Evolutionary conservation across 1,284 basidiomycete genomes (phyloP).

Genomic region (Irpex sp.): DNA sequence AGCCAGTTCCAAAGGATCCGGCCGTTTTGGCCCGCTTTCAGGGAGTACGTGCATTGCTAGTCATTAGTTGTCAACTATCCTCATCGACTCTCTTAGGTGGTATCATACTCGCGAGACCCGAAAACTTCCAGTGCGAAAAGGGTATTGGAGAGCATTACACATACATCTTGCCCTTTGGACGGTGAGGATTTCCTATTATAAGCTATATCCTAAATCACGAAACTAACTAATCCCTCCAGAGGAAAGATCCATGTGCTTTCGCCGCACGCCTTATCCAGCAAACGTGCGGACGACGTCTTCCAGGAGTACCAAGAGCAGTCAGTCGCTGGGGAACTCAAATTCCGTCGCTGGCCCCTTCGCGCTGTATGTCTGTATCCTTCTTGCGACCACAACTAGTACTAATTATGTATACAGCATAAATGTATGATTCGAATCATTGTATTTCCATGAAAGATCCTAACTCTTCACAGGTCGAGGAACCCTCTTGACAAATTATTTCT

Average conservation of each 20-base stretch:
- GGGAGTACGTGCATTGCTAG: neutral
- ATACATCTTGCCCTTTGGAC: constrained; percentile 53
- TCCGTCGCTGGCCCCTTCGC: constrained; percentile 76
- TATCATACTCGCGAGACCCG: constrained; percentile 9
- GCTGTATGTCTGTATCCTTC: constrained; percentile 48
- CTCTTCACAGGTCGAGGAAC: constrained; percentile 65
- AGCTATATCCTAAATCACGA: neutral
- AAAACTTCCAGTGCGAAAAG: constrained; percentile 11
- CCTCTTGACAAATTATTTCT: constrained; percentile 83
- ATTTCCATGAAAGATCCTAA: constrained; percentile 10
- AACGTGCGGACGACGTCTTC: constrained; percentile 64
- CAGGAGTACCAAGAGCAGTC: constrained; percentile 73
- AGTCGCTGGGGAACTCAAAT: constrained; percentile 55
- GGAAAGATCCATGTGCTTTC: constrained; percentile 72
- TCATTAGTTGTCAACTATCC: neutral
- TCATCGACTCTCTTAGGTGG: neutral
- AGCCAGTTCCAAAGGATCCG: constrained; percentile 4
- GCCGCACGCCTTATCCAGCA: constrained; percentile 46
- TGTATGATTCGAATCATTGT: constrained; percentile 45
- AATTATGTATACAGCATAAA: constrained; percentile 58
- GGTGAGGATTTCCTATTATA: constrained; percentile 43
- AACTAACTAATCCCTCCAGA: constrained; percentile 40
- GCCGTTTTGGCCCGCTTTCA: neutral
- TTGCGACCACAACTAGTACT: neutral
- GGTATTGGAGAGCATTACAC: constrained; percentile 17